Evolutionary conservation across 805 yeast genomes (phyloP), one percentile per base, ranked within the genome.

Genomic region (Yarrowia yakushimensis): DNA sequence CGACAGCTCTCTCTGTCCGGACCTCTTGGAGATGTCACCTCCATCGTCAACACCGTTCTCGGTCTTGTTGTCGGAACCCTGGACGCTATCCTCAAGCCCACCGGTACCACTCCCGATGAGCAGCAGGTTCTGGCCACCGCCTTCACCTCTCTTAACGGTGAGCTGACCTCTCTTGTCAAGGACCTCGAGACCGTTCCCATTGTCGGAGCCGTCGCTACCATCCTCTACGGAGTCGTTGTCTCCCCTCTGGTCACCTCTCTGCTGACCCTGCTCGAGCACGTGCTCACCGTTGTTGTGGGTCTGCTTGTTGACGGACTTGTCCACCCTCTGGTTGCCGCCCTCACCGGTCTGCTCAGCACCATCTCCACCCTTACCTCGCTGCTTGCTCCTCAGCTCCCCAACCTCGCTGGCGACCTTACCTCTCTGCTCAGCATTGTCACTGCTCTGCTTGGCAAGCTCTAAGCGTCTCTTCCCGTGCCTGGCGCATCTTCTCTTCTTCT

Each of bases 251-350:
- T 52, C 34, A 34, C 42, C 20, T 20, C 39, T 34, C 45, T 52
- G 43, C 31, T 52, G 18, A 37, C 45, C 15, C 45, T 52, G 18
- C 45, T 52, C 5, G 60, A 52, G 60, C 45, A 52, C 42, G 34
- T 52, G 12, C 60, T 52, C 9, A 52, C 60, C 15, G n/a, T 52
- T 8, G 45, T 52, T 8, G 60, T 52, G 7, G 60, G 60, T 8
- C 45, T 34, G 25, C 60, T 52, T 4, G 60, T 52, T 17, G 60
- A 52, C 25, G 45, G 45, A 10, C 45, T 52, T 3, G 33, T 52
- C 45, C 34, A 25, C 28, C 60, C 60, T 20, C 60, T 52, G 60
- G 60, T 52, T 7, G 13, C 42, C 17, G 60, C 60, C 45, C 42
- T 52, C 12, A 27, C 42, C 25, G 20, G 9, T 13, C 60, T 52